phyloP scores from a whole-genome alignment of 768 basidiomycete genomes.

The Clavaria fumosa region DNA sequence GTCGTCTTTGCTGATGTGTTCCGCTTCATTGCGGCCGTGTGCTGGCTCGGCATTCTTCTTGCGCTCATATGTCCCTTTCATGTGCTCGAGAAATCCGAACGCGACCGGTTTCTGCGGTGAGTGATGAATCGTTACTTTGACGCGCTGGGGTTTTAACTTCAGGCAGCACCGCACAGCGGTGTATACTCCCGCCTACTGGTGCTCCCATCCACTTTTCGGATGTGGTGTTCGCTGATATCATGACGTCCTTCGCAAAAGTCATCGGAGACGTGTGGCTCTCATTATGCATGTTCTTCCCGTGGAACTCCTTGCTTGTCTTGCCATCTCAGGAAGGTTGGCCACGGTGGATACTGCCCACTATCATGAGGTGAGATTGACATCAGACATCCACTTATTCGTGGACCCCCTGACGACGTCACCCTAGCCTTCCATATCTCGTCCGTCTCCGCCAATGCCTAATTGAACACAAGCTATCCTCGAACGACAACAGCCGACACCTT shows the following conservation, averaged over 20 bases:
- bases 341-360: constrained; percentile 62
- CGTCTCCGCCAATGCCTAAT: constrained; percentile 90
- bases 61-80: constrained; percentile 54
- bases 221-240: constrained; percentile 85
- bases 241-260: constrained; percentile 95
- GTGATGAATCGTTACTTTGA: constrained; percentile 17
- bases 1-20: constrained; percentile 50
- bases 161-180: constrained; percentile 56
- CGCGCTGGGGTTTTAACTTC: constrained; percentile 4
- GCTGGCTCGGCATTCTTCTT: constrained; percentile 39
- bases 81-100: constrained; percentile 49
- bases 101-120: constrained; percentile 67
- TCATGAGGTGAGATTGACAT: constrained; percentile 60
- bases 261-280: constrained; percentile 90
- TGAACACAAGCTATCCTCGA: constrained; percentile 55
- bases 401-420: constrained; percentile 8
- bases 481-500: constrained; percentile 56
- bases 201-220: constrained; percentile 75
- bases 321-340: constrained; percentile 47
- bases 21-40: constrained; percentile 61
- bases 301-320: constrained; percentile 54
- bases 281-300: constrained; percentile 70
- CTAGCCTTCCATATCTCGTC: constrained; percentile 74
- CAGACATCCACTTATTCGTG: neutral
- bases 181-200: constrained; percentile 45